Base-by-base conservation (phyloP, 192 early-diverging fungal species). In the Umbelopsis sp. region DNA sequence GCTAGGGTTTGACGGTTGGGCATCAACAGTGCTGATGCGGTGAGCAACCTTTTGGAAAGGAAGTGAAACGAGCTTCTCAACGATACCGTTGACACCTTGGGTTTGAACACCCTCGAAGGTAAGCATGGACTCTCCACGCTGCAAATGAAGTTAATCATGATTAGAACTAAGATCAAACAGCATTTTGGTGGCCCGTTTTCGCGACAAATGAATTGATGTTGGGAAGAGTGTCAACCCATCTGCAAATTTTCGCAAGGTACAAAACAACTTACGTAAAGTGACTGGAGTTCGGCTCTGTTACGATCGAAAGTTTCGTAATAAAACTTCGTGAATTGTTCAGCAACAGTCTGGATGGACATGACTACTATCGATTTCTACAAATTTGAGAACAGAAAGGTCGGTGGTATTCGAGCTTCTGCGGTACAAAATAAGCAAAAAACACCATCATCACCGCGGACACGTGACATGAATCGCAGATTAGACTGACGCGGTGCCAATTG, bases 261-360 rank as follows among this genome's bases (percentile, higher is more conserved):
- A 59, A 21, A 8, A 14, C 29, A 14, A 50, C 91, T 66, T 91
- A 96, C 94, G 81, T 97, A 98, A 70, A 98, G 89, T 38, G 86
- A 71, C 16, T 71, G 78, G 44, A 98, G 85, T 0, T 71, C 71
- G 4, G 69, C 65, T 65, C 95, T 89, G 81, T 92, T 83, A 26
- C 70, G 17, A 78, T 95, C 95, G 80, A 98, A 98, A 16, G 89
- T 87, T 66, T 84, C 54, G 83, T 98, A 98, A 87, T 98, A 98
- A 78, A 77, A 98, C 3, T 91, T 83, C 65, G 84, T 82, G 82
- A 98, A 97, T 77, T 86, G 78, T 71, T 89, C 85, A 29, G 89
- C 94, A 80, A 90, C 69, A 34, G 65, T 14, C 47, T 59, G 73
- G 29, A 67, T 44, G 66, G 8, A 16, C 47, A 49, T 49, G 31